Evolutionary conservation across 768 basidiomycete species (phyloP).

Genomic region (Hericium alpestre): DNA sequence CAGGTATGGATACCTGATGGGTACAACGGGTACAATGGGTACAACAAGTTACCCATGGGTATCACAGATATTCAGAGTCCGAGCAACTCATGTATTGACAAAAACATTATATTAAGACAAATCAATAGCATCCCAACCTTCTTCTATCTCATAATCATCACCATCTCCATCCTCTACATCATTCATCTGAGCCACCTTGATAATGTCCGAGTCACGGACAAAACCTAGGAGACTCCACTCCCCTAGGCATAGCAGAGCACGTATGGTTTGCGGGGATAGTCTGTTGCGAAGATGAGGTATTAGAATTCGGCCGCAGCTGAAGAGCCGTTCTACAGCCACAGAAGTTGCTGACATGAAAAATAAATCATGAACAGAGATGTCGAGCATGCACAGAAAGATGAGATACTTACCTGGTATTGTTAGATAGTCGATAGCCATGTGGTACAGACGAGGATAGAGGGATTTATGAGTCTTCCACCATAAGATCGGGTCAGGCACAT

Average conservation of each 20-base stretch:
- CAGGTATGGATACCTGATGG: neutral
- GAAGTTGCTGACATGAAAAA: too few relatives aligned
- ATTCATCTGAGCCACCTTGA: neutral
- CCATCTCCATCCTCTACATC: neutral
- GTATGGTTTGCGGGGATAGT: slow-evolving; percentile 15
- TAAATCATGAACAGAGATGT: too few relatives aligned
- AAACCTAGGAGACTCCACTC: neutral
- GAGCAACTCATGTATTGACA: neutral
- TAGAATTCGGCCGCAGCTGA: too few relatives aligned
- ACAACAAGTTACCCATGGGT: neutral
- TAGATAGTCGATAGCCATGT: too few relatives aligned
- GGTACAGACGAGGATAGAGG: too few relatives aligned
- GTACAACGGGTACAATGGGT: neutral
- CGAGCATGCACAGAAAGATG: too few relatives aligned
- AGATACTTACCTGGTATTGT: too few relatives aligned
- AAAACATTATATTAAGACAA: neutral
- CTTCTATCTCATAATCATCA: neutral
- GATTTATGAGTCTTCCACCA: too few relatives aligned
- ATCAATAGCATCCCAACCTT: neutral
- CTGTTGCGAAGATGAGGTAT: too few relatives aligned
- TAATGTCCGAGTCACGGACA: neutral
- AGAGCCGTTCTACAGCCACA: too few relatives aligned
- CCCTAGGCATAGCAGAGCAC: slow-evolving; percentile 2
- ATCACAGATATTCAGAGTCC: neutral
- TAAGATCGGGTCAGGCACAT: too few relatives aligned